Evolutionary conservation across 2,329 filamentous ascomycete genomes (phyloP), one percentile per base, ranked within the genome.

Genomic region (Pseudohalonectria lignicola): DNA sequence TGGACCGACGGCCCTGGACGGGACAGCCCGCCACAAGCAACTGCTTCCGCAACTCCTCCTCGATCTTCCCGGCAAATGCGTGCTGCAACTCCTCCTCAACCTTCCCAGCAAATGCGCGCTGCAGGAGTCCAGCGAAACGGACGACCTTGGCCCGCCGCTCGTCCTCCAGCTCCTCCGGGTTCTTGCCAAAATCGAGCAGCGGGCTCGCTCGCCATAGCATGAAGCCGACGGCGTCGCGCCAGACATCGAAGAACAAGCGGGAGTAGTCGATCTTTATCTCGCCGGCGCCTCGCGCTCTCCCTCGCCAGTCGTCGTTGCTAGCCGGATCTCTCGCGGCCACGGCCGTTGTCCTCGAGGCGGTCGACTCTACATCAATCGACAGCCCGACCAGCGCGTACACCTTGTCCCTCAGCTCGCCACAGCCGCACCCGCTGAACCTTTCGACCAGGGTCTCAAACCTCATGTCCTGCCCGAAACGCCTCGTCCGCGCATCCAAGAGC

Each of bases 311-410:
- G 3, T 12, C 16, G 16, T 30, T 9, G 17, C 6, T 7, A 10
- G 17, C 11, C 4, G 18, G 4, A 10, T 32, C 26, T 12, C 39
- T 34, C 16, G 43, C 16, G 15, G 23, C 23, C 23, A 21, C 32
- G 16, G 40, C 36, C n/a, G n/a, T n/a, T n/a, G n/a, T n/a, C n/a
- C n/a, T n/a, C n/a, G n/a, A n/a, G n/a, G n/a, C n/a, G n/a, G n/a
- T n/a, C n/a, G n/a, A n/a, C n/a, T n/a, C n/a, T n/a, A n/a, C n/a
- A 28, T 47, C 45, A 35, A 41, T 47, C 6, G 45, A 37, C 6
- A 42, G 23, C 6, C 43, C 45, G 8, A 45, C 29, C 31, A 47
- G 37, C 5, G 41, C 43, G 17, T 36, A 47, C 19, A 47, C 39
- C 9, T 41, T 31, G 37, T 47, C 45, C 11, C 39, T 31, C 28